Percentiles rank a stretch among this genome's conserved stretches.
phyloP scores from a whole-genome alignment of 2,329 filamentous ascomycete genomes.

The Colletotrichum gloeosporioides region DNA sequence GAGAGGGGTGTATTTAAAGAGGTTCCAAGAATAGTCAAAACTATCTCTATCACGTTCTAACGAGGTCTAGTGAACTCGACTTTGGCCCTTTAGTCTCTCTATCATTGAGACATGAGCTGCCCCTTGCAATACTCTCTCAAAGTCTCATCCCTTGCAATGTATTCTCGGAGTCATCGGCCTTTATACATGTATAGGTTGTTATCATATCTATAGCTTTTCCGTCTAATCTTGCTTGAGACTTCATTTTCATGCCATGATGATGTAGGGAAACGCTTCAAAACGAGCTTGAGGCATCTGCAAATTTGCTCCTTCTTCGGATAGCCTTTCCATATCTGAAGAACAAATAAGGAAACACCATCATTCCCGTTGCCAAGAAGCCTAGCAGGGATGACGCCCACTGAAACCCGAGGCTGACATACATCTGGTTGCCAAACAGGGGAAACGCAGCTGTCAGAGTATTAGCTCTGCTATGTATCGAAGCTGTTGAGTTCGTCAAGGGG shows the following conservation, averaged over 20 bases:
- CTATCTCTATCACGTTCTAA: fast-evolving
- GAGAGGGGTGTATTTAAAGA: too few species aligned
- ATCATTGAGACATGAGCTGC: neutral
- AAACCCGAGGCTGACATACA: constrained; percentile 73
- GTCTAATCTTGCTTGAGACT: neutral
- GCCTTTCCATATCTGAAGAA: constrained; percentile 67
- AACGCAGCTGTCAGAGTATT: constrained; percentile 63
- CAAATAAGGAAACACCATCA: constrained; percentile 69
- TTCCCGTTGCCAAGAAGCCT: constrained; percentile 64
- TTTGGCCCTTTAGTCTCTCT: too few species aligned
- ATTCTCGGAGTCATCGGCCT: too few species aligned
- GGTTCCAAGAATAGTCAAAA: too few species aligned
- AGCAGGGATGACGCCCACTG: constrained; percentile 72
- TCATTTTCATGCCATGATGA: fast-evolving
- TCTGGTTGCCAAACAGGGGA: constrained; percentile 75
- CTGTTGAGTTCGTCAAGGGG: constrained; percentile 12
- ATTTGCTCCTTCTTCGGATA: constrained; percentile 61
- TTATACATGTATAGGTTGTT: fast-evolving
- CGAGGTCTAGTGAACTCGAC: fast-evolving
- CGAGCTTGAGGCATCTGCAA: constrained; percentile 35
- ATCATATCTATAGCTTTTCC: fast-evolving
- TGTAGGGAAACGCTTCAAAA: neutral
- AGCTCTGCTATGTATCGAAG: neutral
- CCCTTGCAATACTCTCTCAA: fast-evolving
- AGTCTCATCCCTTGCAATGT: too few species aligned